Evolutionary conservation across 2,329 filamentous ascomycete genomes (phyloP).

Genomic region (Bipolaris bicolor): DNA sequence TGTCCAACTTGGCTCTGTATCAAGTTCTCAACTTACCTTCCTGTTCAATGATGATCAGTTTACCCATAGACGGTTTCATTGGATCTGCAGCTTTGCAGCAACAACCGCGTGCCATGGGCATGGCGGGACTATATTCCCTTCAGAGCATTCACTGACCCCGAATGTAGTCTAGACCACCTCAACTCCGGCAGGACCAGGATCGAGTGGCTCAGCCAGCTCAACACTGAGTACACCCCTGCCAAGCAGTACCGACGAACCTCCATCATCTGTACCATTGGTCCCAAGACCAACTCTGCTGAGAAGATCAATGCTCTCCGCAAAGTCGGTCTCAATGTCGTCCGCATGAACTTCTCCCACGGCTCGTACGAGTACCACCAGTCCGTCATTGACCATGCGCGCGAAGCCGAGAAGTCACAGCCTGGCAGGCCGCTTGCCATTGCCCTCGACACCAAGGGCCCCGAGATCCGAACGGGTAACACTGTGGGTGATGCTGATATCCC

Average conservation of each 20-base stretch:
- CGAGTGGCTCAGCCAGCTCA: conserved; percentile 76
- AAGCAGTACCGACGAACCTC: conserved; percentile 95
- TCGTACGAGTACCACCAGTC: conserved; percentile 97
- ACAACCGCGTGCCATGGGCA: not conserved
- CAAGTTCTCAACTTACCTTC: not conserved
- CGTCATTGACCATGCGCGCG: conserved; percentile 93
- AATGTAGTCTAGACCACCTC: conserved; percentile 69
- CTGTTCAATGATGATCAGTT: not conserved
- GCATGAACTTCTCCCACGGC: conserved; percentile 99
- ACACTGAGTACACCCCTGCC: conserved; percentile 85
- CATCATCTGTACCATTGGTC: conserved; percentile 98
- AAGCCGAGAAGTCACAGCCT: conserved; percentile 76
- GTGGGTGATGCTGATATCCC: conserved; percentile 74
- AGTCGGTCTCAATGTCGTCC: conserved; percentile 94
- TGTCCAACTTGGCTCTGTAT: not conserved
- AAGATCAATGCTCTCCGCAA: conserved; percentile 93
- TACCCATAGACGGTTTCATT: not conserved
- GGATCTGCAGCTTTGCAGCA: not conserved
- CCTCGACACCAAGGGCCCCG: conserved; percentile 83
- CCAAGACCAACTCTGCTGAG: conserved; percentile 98
- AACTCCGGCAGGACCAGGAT: conserved; percentile 72
- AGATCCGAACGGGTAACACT: conserved; percentile 84
- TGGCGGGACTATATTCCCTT: not conserved
- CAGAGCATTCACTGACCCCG: conserved; percentile 17
- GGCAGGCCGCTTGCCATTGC: conserved; percentile 95